Conservation (phyloP, 208 protist genomes). For the Trypanosoma lewisi region DNA sequence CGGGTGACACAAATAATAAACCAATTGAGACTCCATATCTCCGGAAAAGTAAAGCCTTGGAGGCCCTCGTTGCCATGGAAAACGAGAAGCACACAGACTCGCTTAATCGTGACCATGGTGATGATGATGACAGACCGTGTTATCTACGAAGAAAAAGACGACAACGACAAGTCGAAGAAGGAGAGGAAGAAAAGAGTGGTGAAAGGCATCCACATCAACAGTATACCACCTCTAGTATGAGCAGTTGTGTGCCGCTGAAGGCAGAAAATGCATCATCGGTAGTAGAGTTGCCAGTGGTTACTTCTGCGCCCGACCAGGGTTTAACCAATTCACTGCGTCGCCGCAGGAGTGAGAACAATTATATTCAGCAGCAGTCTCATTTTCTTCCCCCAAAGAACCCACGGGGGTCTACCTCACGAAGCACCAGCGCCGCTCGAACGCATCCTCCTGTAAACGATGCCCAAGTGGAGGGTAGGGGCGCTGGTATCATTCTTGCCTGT, state of each 20-base stretch:
- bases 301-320: neutral
- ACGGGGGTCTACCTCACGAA: constrained; percentile 6
- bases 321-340: neutral
- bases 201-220: neutral
- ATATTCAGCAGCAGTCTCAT: neutral
- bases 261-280: neutral
- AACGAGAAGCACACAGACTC: neutral
- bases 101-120: neutral
- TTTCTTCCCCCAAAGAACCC: neutral
- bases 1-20: neutral
- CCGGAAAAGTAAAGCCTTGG: neutral
- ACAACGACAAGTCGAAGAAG: constrained; percentile 1
- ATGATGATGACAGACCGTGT: constrained; percentile 8
- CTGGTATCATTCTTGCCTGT: constrained; percentile 56
- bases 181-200: neutral
- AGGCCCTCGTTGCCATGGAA: neutral
- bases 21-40: neutral
- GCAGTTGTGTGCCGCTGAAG: neutral
- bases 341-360: neutral
- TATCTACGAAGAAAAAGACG: constrained; percentile 5
- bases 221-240: neutral
- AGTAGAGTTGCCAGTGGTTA: neutral
- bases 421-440: constrained; percentile 12
- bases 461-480: constrained; percentile 34
- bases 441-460: constrained; percentile 3